These are phyloP conservation scores for Vanderwaltozyma yarrowii DNA, from an alignment of 805 yeast genomes.

Conservation along the genomic window DNA sequence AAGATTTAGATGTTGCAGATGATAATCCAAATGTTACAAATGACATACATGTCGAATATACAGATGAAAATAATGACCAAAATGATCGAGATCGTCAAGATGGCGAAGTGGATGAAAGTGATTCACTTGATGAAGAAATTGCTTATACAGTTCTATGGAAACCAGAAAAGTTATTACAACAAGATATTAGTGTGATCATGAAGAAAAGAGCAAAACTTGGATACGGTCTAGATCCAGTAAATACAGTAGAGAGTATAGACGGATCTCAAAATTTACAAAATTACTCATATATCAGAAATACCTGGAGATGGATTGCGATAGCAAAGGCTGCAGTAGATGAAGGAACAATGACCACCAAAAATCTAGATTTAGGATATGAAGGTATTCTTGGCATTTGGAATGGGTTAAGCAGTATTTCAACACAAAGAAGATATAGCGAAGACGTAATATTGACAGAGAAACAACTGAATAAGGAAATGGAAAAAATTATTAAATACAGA, in stretches of 20 bases:
- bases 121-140: slow-evolving; percentile 14
- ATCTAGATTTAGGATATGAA: slow-evolving; percentile 71
- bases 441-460: slow-evolving; percentile 23
- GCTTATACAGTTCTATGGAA: slow-evolving; percentile 24
- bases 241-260: slow-evolving; percentile 52
- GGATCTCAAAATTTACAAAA: slow-evolving; percentile 39
- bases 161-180: slow-evolving; percentile 40
- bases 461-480: slow-evolving; percentile 27
- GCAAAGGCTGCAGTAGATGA: slow-evolving; percentile 55
- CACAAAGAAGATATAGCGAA: slow-evolving; percentile 38
- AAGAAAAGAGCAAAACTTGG: slow-evolving; percentile 61
- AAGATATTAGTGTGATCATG: slow-evolving; percentile 68
- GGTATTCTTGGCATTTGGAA: slow-evolving; percentile 91
- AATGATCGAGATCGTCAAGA: slow-evolving; percentile 5
- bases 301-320: slow-evolving; percentile 87
- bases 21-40: slow-evolving; percentile 6
- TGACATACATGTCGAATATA: slow-evolving; percentile 6
- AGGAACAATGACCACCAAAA: slow-evolving; percentile 58
- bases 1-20: slow-evolving; percentile 24
- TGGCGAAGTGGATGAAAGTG: slow-evolving; percentile 14
- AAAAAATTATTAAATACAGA: slow-evolving; percentile 34
- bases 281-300: slow-evolving; percentile 51
- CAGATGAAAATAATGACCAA: slow-evolving; percentile 10
- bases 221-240: slow-evolving; percentile 58
- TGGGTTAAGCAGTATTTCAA: slow-evolving; percentile 44